Evolutionary conservation across 495 filamentous ascomycete genomes (phyloP).

Genomic region (Penicillium crystallinum): DNA sequence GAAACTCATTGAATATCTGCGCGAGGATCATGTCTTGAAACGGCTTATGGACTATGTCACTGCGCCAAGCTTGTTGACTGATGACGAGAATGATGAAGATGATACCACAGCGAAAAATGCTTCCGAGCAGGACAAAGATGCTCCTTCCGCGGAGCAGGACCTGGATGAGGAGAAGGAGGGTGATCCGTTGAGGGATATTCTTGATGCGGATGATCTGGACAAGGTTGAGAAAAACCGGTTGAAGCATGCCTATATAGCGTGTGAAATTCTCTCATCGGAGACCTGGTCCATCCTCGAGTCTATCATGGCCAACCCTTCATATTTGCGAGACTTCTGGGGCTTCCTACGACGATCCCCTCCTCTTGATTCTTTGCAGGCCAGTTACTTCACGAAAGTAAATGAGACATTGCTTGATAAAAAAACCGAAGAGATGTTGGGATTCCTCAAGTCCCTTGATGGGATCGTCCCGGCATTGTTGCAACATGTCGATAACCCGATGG

Average conservation of each 20-base stretch:
- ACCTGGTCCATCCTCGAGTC: conserved; percentile 94
- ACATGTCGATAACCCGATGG: conserved; percentile 96
- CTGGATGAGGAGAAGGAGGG: conserved; percentile 31
- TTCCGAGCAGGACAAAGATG: conserved; percentile 32
- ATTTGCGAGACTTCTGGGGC: conserved; percentile 81
- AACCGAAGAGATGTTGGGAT: conserved; percentile 89
- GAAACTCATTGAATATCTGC: conserved; percentile 93
- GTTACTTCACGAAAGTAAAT: conserved; percentile 98
- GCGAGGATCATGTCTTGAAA: conserved; percentile 81
- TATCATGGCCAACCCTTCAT: conserved; percentile 73
- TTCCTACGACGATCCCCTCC: conserved; percentile 76
- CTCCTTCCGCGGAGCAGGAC: conserved; percentile 14
- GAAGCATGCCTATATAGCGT: conserved; percentile 86
- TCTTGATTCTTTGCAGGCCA: conserved; percentile 86
- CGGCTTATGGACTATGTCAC: conserved; percentile 87
- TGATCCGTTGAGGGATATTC: conserved; percentile 45
- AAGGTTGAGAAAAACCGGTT: conserved; percentile 80
- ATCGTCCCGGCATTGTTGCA: conserved; percentile 80
- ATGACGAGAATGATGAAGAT: conserved; percentile 58
- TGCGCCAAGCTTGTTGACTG: conserved; percentile 61
- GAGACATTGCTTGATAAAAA: conserved; percentile 95
- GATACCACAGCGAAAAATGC: conserved; percentile 38
- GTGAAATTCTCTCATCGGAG: conserved; percentile 91
- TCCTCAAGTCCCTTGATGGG: conserved; percentile 76
- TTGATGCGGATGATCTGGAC: conserved; percentile 57